Evolutionary conservation across 1,284 basidiomycete species (phyloP).

Genomic region (Meripilus lineatus): DNA sequence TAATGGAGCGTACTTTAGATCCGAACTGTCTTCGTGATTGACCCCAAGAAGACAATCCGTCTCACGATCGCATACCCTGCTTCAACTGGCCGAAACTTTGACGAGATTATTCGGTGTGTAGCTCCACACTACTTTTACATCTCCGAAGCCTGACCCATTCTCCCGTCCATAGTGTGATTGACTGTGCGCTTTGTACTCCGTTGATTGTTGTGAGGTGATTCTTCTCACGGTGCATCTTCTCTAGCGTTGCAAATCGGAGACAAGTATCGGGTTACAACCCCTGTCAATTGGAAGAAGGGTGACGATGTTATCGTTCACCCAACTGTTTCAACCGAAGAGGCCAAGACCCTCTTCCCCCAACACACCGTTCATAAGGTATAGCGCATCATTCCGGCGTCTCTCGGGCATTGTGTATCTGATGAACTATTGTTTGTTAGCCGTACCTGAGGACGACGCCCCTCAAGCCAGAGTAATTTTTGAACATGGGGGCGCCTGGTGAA

Average conservation of each 20-base stretch:
- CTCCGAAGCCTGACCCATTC: conserved; percentile 11
- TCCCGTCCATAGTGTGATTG: conserved; percentile 51
- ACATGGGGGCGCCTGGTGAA: no score
- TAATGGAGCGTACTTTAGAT: conserved; percentile 50
- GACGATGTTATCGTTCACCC: conserved; percentile 96
- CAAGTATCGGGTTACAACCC: conserved; percentile 82
- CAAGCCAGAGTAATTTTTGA: conserved; percentile 34
- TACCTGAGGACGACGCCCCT: conserved; percentile 77
- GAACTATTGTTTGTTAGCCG: conserved; percentile 36
- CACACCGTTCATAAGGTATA: conserved; percentile 64
- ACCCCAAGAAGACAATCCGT: conserved; percentile 89
- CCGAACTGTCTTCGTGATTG: conserved; percentile 92
- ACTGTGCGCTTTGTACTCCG: conserved; percentile 41
- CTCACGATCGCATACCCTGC: conserved; percentile 90
- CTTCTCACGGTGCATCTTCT: neutral
- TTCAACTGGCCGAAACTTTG: conserved; percentile 78
- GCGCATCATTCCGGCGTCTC: neutral
- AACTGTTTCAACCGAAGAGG: conserved; percentile 83
- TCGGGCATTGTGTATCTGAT: neutral
- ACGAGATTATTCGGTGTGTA: conserved; percentile 79
- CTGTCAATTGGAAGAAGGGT: conserved; percentile 93
- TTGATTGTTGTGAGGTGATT: neutral
- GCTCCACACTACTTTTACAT: conserved; percentile 1
- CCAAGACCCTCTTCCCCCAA: conserved; percentile 81
- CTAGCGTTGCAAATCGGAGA: conserved; percentile 88